Base-by-base conservation (phyloP, 495 filamentous ascomycete genomes). In the Penicillium riverlandense region DNA sequence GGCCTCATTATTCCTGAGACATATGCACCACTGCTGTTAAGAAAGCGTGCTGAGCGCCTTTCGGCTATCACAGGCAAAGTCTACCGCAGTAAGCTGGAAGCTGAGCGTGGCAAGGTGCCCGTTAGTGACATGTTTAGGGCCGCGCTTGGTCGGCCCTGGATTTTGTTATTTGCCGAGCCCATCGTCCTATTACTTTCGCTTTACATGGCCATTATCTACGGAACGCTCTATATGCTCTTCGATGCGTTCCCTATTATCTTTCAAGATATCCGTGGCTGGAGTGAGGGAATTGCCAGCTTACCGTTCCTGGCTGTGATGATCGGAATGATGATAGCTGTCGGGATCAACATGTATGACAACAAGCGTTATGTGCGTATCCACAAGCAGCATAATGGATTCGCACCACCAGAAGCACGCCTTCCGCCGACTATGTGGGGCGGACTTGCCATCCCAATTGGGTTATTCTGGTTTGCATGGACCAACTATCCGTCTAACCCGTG, bases 191-290 rank as follows among this genome's bases (percentile, higher is more conserved):
- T 78, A 6, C 67, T 80, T 8, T 77, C 75, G 4, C 40, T 82
- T 7, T 88, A 88, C 61, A 74, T 86, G 55, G 75, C 82, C 29
- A 72, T 86, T 47, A 63, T 77, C 12, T 88, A 86, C 52, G 78
- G 82, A 0, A 78, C 84, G 8, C 64, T 88, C 3, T 89, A 89
- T 60, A 73, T 90, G 35, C 74, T 89, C 13, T 91, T 92, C 63
- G 79, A 85, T 36, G 85, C 85, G 11, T 62, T 67, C 37, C 88
- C 88, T 2, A 80, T 90, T 36, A 78, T 90, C 41, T 91, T 86
- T 62, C 69, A 75, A 11, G 62, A 82, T 14, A 62, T 83, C 30
- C 83, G 86, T 10, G 78, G 78, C 43, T 90, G 85, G 86, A 69
- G 65, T 6, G 65, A 77, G 10, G 79, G 82, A 27, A 55, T 83